A percentile compares a stretch with the other conserved stretches of the same genome.
phyloP scores from a whole-genome alignment of 495 filamentous ascomycete genomes.

The Chaetomium cochliodes region DNA sequence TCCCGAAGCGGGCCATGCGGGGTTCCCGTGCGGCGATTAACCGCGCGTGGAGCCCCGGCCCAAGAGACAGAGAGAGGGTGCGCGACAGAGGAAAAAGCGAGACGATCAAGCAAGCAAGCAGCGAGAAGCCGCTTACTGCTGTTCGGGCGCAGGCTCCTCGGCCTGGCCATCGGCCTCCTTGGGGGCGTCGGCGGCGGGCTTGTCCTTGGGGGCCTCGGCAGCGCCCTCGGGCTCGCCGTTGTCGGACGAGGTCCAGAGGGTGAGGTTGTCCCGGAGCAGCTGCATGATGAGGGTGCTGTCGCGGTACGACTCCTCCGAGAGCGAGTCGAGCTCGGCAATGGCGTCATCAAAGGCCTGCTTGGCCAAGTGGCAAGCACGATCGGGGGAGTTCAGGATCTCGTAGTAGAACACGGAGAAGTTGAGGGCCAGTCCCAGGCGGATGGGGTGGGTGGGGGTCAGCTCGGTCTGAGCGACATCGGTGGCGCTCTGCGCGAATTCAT shows the following conservation, averaged over 20 bases:
- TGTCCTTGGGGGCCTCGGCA: conserved; percentile 60
- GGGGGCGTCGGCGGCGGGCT: conserved; percentile 47
- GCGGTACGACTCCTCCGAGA: conserved; percentile 98
- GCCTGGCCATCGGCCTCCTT: conserved; percentile 55
- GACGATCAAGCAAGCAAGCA: conserved; percentile 10
- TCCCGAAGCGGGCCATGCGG: conserved; percentile 1
- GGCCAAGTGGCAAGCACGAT: conserved; percentile 97
- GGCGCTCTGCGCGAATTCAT: conserved; percentile 62
- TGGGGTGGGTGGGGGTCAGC: conserved; percentile 96
- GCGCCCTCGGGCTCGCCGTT: conserved; percentile 72
- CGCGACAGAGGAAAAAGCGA: conserved; percentile 22
- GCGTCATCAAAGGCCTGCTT: conserved; percentile 99
- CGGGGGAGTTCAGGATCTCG: conserved; percentile 98
- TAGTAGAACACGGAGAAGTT: conserved; percentile 99
- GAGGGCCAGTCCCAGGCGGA: conserved; percentile 94
- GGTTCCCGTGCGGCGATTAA: conserved; percentile 3
- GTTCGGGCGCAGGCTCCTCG: conserved; percentile 50
- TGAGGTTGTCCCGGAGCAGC: conserved; percentile 95
- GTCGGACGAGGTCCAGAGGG: conserved; percentile 98
- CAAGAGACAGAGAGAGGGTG: conserved; percentile 13
- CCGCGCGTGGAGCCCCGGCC: not conserved
- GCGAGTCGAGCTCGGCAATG: conserved; percentile 97
- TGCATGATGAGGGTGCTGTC: conserved; percentile 99
- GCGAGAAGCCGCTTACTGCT: conserved; percentile 28
- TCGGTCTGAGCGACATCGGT: conserved; percentile 98